Base-by-base conservation (phyloP, 208 protist species). In the Hexamita inflata region DNA sequence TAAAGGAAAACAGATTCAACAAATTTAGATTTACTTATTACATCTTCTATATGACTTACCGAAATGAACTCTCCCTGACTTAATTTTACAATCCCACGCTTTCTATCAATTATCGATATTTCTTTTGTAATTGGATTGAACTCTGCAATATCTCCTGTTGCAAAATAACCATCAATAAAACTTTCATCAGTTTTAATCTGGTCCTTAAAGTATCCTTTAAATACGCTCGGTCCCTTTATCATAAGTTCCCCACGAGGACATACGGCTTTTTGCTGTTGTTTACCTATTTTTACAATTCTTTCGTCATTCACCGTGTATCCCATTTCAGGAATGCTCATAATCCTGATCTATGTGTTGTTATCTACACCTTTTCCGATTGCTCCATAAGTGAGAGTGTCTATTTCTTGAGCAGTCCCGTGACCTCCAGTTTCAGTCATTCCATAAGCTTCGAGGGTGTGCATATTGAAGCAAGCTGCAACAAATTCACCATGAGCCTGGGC, bases 191-290 rank as follows among this genome's bases (percentile, higher is more conserved):
- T 76, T 9, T 61, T 65, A 30, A 53, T 70, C 9, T 49, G 41
- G 38, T 75, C 68, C 0, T 78, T 73, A 2, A 66, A 82, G 64
- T 82, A 82, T 4, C 80, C 80, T 30, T 58, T 45, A 41, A 82
- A 82, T 0, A 83, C 58, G n/a, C 34, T 40, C n/a, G 75, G 66
- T n/a, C 80, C 80, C 53, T 61, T 49, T 28, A 83, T 30, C 45
- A 65, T 7, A 28, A 83, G 11, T 34, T 83, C 80, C 24, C 80
- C 80, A 26, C n/a, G 11, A 24, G 70, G 70, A 39, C 53, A 45
- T n/a, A 19, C 11, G 4, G 7, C n/a, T n/a, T n/a, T n/a, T n/a
- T n/a, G n/a, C n/a, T n/a, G n/a, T n/a, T n/a, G n/a, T n/a, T n/a
- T n/a, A n/a, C n/a, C n/a, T n/a, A n/a, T n/a, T n/a, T n/a, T n/a